phyloP scores from a whole-genome alignment of 164 flowering plant species.

The Cinnamomum chago region DNA sequence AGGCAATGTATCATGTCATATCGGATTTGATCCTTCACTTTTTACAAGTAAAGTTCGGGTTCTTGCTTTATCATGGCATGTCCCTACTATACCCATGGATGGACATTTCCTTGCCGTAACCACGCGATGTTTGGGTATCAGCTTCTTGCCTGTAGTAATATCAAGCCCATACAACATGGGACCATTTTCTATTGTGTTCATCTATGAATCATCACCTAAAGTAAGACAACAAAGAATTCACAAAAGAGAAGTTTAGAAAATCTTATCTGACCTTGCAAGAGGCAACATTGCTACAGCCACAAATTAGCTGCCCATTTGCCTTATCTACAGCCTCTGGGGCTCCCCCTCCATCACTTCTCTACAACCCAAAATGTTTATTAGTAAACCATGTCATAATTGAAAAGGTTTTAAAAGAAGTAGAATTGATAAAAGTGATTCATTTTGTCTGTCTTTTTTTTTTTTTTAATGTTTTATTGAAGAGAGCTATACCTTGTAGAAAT shows the following conservation, averaged over 20 bases:
- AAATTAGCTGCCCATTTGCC: slow-evolving; percentile 70
- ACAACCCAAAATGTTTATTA: slow-evolving; percentile 17
- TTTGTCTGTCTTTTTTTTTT: slow-evolving; percentile 2
- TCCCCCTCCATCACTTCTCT: slow-evolving; percentile 96
- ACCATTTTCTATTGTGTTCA: no score
- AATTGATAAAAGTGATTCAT: not conserved
- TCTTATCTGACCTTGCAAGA: slow-evolving; percentile 60
- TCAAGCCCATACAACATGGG: no score
- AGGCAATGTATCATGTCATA: no score
- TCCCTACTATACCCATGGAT: no score
- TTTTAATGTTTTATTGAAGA: slow-evolving; percentile 1
- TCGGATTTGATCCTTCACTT: no score
- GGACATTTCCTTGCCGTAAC: no score
- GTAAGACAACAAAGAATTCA: not conserved
- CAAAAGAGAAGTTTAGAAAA: not conserved
- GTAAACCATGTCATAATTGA: not conserved
- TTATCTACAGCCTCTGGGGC: slow-evolving; percentile 67
- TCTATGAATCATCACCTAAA: no score
- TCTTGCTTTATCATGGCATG: no score
- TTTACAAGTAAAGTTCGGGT: no score
- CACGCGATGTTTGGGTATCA: no score
- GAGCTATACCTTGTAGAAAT: slow-evolving; percentile 68
- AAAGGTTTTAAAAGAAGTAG: not conserved
- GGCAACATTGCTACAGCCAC: slow-evolving; percentile 66
- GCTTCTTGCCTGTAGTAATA: no score